Evolutionary conservation across 768 basidiomycete species (phyloP).

Genomic region (Leccinum arenicola): DNA sequence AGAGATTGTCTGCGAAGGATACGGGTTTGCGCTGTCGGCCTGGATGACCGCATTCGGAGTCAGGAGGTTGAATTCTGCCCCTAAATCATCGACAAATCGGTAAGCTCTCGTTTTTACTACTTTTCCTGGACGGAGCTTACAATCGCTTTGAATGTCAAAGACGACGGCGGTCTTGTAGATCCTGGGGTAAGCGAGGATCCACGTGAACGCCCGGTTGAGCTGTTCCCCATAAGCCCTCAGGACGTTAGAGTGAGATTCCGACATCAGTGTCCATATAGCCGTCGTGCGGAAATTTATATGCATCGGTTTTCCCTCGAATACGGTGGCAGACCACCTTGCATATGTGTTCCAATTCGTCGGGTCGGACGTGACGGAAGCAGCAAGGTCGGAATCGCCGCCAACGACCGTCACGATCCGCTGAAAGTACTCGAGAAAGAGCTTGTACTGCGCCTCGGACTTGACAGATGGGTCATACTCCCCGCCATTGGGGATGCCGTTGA

Average conservation of each 20-base stretch:
- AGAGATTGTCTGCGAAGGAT: neutral
- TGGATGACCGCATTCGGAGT: neutral
- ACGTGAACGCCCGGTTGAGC: conserved; percentile 1
- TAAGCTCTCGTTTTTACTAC: neutral
- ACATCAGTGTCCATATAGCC: conserved; percentile 5
- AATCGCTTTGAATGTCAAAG: conserved; percentile 9
- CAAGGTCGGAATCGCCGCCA: neutral
- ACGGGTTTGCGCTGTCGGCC: conserved; percentile 2
- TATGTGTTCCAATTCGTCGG: neutral
- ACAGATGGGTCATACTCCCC: conserved; percentile 1
- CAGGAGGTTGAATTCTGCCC: conserved; percentile 8
- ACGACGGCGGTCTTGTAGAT: neutral
- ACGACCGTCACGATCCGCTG: conserved; percentile 2
- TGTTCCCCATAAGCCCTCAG: neutral
- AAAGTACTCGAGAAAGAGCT: conserved; percentile 4
- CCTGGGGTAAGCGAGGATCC: conserved; percentile 2
- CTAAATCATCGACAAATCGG: neutral
- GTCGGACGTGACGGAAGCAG: neutral
- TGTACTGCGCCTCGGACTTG: conserved; percentile 7
- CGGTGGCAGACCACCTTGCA: neutral
- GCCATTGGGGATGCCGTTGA: conserved; percentile 3
- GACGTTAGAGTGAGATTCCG: neutral
- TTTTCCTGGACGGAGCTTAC: neutral
- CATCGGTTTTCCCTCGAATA: neutral
- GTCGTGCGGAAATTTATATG: conserved; percentile 2